A percentile compares a stretch with the other conserved stretches of the same genome.
These are phyloP conservation scores for Penicillium sp. DNA, from an alignment of 2,329 filamentous ascomycete genomes.

Conservation along the genomic window DNA sequence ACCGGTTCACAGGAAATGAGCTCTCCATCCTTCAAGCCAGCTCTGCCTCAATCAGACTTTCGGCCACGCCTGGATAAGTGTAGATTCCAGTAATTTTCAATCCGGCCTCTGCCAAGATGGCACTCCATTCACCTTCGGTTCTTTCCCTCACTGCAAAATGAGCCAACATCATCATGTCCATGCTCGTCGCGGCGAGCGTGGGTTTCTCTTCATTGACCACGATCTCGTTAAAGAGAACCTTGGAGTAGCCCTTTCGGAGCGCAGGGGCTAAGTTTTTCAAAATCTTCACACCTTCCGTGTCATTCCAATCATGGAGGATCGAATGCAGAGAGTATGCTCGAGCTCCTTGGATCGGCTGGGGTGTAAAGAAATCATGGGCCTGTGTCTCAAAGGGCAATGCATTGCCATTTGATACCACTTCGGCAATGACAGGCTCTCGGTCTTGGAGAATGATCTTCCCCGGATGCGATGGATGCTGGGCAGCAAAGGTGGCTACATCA, in stretches of 20 bases:
- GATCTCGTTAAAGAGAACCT: conserved; percentile 22
- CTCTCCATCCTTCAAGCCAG: conserved; percentile 6
- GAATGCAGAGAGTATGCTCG: conserved; percentile 26
- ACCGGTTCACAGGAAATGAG: too few species aligned
- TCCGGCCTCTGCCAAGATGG: conserved; percentile 11
- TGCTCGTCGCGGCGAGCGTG: conserved; percentile 17
- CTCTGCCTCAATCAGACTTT: conserved; percentile 21
- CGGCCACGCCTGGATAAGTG: conserved; percentile 15
- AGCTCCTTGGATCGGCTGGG: conserved; percentile 19
- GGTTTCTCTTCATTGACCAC: conserved; percentile 18
- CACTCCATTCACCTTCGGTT: conserved; percentile 16
- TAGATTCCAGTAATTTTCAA: conserved; percentile 16
- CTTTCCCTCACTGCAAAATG: conserved; percentile 19
- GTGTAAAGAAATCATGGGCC: conserved; percentile 17
- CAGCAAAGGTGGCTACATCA: conserved; percentile 13
- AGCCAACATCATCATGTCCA: conserved; percentile 25
- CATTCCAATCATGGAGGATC: conserved; percentile 24
- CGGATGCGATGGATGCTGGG: conserved; percentile 1
- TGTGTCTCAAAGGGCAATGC: conserved; percentile 11
- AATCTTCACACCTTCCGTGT: conserved; percentile 18
- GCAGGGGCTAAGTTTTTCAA: conserved; percentile 18
- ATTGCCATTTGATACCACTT: background rate
- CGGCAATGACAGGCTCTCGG: conserved; percentile 13
- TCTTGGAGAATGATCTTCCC: conserved; percentile 12
- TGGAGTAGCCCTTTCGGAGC: conserved; percentile 17